Evolutionary conservation across 2,329 filamentous ascomycete genomes (phyloP), one percentile per base, ranked within the genome.

Genomic region (Diaporthe capsici): DNA sequence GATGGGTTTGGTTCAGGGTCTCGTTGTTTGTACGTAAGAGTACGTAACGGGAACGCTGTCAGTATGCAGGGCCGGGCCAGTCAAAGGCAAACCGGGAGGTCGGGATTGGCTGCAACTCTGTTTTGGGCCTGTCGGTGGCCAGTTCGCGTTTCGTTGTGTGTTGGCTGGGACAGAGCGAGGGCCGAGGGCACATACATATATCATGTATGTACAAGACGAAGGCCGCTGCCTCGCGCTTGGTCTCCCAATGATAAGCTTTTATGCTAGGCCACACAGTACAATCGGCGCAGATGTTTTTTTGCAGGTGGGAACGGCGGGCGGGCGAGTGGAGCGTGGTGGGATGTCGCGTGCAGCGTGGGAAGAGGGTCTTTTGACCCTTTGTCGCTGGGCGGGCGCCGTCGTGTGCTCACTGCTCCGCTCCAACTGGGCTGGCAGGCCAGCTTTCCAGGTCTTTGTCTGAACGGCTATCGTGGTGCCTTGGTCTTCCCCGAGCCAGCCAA

Each of bases 21-120:
- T 76, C 60, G 74, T 77, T 79, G 79, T 70, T 72, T 76, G 82
- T 82, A 82, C 81, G 81, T 82, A 83, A 82, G 75, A 80, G 75
- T 81, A 80, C 79, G 79, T 82, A 82, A 82, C 51, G 77, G 55
- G 49, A 79, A 68, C 71, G 63, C 25, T 63, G 55, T 39, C 65
- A 49, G 49, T 51, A 70, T 49, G 70, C 73, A 73, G 75, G 68
- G 34, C 67, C 70, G 73, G 61, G 31, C 42, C 70, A 58, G 47
- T 44, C 55, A 47, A 42, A 71, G 70, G 37, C 60, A 72, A 68
- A 57, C 68, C 53, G 68, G 31, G 51, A 57, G 49, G 70, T 58
- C 72, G 72, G 65, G 57, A 63, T 68, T 70, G 60, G 75, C 73
- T 76, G 74, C 60, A 61, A 73, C 44, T 63, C 60, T 67, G 58